These are phyloP conservation scores for Penicillium mononematosum DNA, from an alignment of 495 filamentous ascomycete genomes.

Conservation along the genomic window DNA sequence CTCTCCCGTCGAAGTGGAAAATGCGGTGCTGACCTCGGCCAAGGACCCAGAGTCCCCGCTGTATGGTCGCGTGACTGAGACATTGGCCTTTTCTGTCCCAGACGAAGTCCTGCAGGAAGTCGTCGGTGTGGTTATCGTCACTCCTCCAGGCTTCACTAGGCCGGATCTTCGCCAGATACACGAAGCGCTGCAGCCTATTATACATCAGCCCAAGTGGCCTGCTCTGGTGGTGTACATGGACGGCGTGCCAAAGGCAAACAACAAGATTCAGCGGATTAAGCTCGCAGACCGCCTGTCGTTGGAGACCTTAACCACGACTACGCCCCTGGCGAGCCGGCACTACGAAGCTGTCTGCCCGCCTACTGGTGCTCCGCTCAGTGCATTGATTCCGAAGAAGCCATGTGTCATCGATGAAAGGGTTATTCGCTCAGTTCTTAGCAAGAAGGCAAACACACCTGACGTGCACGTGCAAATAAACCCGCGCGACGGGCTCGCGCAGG, in stretches of 20 bases:
- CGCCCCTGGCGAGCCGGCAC: slow-evolving; percentile 27
- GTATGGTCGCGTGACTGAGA: slow-evolving; percentile 35
- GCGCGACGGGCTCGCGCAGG: slow-evolving; percentile 22
- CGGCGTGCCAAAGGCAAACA: slow-evolving; percentile 41
- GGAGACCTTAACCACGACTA: slow-evolving; percentile 30
- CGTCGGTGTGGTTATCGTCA: slow-evolving; percentile 42
- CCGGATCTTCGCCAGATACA: slow-evolving; percentile 39
- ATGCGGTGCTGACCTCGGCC: slow-evolving; percentile 57
- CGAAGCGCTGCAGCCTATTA: slow-evolving; percentile 28
- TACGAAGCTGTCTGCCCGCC: slow-evolving; percentile 39
- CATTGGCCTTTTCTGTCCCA: slow-evolving; percentile 41
- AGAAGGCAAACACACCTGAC: background rate
- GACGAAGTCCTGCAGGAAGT: slow-evolving; percentile 48
- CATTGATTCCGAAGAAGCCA: slow-evolving; percentile 19
- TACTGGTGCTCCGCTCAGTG: slow-evolving; percentile 30
- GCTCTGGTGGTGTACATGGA: slow-evolving; percentile 45
- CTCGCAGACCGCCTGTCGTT: slow-evolving; percentile 36
- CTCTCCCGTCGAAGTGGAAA: slow-evolving; percentile 77
- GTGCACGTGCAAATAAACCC: slow-evolving; percentile 17
- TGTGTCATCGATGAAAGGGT: slow-evolving; percentile 17
- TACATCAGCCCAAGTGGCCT: slow-evolving; percentile 45
- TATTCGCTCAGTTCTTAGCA: slow-evolving; percentile 4
- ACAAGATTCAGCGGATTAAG: slow-evolving; percentile 46
- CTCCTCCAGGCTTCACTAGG: slow-evolving; percentile 26
- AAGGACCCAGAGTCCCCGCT: slow-evolving; percentile 30